A percentile compares a stretch with the other conserved stretches of the same genome.
These are phyloP conservation scores for Ceratobasidium sp. DNA, from an alignment of 1,284 basidiomycete species.

Conservation along the genomic window DNA sequence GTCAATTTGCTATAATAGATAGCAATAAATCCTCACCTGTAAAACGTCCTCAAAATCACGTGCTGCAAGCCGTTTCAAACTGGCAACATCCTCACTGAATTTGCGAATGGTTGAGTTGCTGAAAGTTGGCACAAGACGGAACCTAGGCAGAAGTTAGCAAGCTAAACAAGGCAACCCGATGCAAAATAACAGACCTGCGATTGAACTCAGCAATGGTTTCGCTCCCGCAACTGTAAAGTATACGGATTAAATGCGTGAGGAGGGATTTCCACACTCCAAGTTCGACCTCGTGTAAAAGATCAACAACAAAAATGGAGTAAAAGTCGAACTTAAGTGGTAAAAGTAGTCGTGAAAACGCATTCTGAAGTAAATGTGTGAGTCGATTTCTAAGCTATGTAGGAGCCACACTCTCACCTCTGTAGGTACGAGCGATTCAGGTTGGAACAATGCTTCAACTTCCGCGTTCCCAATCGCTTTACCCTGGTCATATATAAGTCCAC, in stretches of 20 bases:
- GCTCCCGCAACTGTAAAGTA: slow-evolving; percentile 52
- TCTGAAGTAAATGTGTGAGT: slow-evolving; percentile 19
- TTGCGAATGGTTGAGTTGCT: slow-evolving; percentile 43
- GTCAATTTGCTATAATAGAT: neutral
- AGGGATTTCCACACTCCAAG: slow-evolving; percentile 59
- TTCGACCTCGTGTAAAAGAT: slow-evolving; percentile 60
- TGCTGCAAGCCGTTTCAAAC: slow-evolving; percentile 44
- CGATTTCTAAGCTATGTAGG: neutral
- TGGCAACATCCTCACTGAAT: no score
- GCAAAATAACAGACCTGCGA: slow-evolving; percentile 17
- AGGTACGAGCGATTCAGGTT: slow-evolving; percentile 34
- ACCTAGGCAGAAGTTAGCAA: slow-evolving; percentile 4
- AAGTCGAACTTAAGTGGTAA: slow-evolving; percentile 18
- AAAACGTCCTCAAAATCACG: slow-evolving; percentile 46
- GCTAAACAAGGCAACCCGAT: neutral
- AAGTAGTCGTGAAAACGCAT: slow-evolving; percentile 28
- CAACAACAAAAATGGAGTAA: slow-evolving; percentile 47
- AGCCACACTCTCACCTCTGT: slow-evolving; percentile 36
- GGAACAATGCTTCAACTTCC: neutral
- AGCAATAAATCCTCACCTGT: neutral
- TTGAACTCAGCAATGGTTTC: slow-evolving; percentile 36
- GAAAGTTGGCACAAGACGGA: slow-evolving; percentile 44
- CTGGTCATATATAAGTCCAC: slow-evolving; percentile 26
- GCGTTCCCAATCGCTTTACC: slow-evolving; percentile 22
- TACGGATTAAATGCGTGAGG: slow-evolving; percentile 57